Conservation (phyloP, 2,329 filamentous ascomycete species). For the Neofusicoccum laricinum region DNA sequence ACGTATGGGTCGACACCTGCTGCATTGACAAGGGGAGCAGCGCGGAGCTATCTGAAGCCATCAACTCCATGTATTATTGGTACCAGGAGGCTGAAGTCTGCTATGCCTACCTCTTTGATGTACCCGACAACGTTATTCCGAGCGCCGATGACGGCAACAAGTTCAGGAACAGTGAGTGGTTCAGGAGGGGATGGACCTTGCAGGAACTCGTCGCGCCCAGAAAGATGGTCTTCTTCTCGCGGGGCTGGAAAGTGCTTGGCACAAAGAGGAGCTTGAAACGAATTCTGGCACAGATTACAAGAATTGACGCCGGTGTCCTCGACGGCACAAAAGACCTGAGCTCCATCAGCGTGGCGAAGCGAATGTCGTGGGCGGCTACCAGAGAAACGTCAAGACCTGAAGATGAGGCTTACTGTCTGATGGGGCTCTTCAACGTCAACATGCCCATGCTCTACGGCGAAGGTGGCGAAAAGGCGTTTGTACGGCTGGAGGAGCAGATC, state of each 20-base stretch:
- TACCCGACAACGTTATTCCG: not conserved
- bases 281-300: not conserved
- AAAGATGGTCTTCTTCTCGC: conserved; percentile 8
- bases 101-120: conserved; percentile 20
- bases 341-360: not conserved
- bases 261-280: not conserved
- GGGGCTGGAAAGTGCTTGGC: not conserved
- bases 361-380: conserved; percentile 15
- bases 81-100: conserved; percentile 20
- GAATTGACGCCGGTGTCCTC: not conserved
- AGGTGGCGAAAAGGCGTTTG: conserved; percentile 15
- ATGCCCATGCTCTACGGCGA: conserved; percentile 18
- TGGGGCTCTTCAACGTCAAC: conserved; percentile 17
- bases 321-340: not conserved
- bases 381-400: not conserved
- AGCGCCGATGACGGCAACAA: no score
- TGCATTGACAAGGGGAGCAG: conserved; percentile 22
- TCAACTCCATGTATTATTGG: conserved; percentile 24
- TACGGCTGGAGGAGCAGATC: conserved; percentile 18
- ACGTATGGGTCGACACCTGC: conserved; percentile 26
- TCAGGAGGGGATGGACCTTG: conserved; percentile 15
- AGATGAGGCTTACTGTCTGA: conserved; percentile 13
- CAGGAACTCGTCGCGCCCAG: conserved; percentile 18
- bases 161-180: conserved; percentile 8
- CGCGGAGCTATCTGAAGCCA: conserved; percentile 20